Percentiles rank a stretch among this genome's conserved stretches.
phyloP scores from a whole-genome alignment of 805 yeast genomes.

The Candida saitoana region DNA sequence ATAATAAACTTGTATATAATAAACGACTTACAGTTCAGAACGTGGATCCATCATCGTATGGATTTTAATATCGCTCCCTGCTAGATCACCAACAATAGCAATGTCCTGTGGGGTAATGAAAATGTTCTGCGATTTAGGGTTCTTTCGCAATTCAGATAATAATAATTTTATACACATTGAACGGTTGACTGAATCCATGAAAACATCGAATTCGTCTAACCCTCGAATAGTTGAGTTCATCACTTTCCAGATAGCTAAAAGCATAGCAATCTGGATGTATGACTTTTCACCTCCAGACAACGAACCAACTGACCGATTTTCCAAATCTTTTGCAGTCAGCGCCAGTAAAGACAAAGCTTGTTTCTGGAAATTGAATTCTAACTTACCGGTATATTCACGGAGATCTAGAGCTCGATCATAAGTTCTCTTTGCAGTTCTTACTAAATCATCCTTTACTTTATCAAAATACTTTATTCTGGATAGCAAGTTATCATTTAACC shows the following conservation, averaged over 20 bases:
- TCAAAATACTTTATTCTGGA: conserved; percentile 29
- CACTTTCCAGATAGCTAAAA: conserved; percentile 87
- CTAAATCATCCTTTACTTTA: conserved; percentile 27
- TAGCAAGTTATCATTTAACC: conserved; percentile 26
- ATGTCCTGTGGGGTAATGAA: conserved; percentile 94
- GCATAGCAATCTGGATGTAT: conserved; percentile 82
- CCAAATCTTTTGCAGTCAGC: conserved; percentile 55
- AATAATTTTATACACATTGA: conserved; percentile 72
- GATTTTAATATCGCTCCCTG: conserved; percentile 51
- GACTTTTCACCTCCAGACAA: conserved; percentile 97
- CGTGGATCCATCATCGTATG: conserved; percentile 53
- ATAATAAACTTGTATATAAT: too few species aligned
- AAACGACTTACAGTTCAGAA: conserved; percentile 3
- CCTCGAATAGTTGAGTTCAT: conserved; percentile 88
- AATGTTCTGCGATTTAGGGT: conserved; percentile 75
- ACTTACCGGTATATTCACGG: conserved; percentile 71
- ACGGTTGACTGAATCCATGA: conserved; percentile 92
- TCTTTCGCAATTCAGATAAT: conserved; percentile 59
- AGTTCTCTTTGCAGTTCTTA: conserved; percentile 30
- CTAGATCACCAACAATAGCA: conserved; percentile 60
- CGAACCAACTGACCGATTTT: conserved; percentile 69
- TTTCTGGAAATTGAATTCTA: conserved; percentile 56
- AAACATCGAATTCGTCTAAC: conserved; percentile 94
- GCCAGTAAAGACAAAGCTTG: conserved; percentile 55
- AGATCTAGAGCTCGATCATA: conserved; percentile 58